A percentile compares a stretch with the other conserved stretches of the same genome.
phyloP scores from a whole-genome alignment of 2,329 filamentous ascomycete species.

The Mycosphaerella arachidis region DNA sequence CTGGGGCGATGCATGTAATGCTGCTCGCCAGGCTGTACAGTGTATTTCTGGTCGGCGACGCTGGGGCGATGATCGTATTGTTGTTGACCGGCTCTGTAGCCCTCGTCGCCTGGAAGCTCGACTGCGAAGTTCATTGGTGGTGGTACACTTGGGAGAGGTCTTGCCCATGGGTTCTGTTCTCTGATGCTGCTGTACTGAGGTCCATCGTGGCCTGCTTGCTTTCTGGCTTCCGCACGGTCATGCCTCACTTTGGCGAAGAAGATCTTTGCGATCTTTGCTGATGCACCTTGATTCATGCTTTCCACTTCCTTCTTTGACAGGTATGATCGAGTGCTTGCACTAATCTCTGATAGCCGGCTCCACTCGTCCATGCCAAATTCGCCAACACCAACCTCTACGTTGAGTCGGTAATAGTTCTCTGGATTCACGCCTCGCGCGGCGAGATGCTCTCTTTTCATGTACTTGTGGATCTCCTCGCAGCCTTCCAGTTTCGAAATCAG shows the following conservation, averaged over 20 bases:
- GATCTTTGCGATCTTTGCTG: slow-evolving; percentile 78
- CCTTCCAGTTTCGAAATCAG: slow-evolving; percentile 91
- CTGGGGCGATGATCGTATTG: slow-evolving; percentile 54
- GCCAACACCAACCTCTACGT: slow-evolving; percentile 91
- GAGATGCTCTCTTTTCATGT: slow-evolving; percentile 76
- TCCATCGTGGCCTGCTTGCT: slow-evolving; percentile 27
- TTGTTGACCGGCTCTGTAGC: slow-evolving; percentile 44
- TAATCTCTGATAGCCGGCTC: slow-evolving; percentile 90
- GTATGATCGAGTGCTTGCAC: slow-evolving; percentile 83
- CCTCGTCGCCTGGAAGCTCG: slow-evolving; percentile 30
- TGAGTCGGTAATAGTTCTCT: slow-evolving; percentile 93
- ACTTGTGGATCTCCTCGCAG: slow-evolving; percentile 84
- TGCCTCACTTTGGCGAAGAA: slow-evolving; percentile 68
- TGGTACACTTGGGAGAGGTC: slow-evolving; percentile 32
- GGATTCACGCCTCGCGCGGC: slow-evolving; percentile 68
- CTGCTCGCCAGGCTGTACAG: slow-evolving; percentile 51
- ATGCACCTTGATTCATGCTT: slow-evolving; percentile 68
- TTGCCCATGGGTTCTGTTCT: slow-evolving; percentile 30
- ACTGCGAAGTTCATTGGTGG: slow-evolving; percentile 40
- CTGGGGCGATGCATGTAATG: slow-evolving; percentile 54
- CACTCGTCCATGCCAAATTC: slow-evolving; percentile 99
- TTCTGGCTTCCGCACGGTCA: slow-evolving; percentile 46
- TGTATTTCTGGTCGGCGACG: slow-evolving; percentile 62
- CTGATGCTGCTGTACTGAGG: slow-evolving; percentile 21
- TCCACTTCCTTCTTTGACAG: slow-evolving; percentile 70